Conservation (phyloP, 1,139 yeast species). For the Blastobotrys serpentis region DNA sequence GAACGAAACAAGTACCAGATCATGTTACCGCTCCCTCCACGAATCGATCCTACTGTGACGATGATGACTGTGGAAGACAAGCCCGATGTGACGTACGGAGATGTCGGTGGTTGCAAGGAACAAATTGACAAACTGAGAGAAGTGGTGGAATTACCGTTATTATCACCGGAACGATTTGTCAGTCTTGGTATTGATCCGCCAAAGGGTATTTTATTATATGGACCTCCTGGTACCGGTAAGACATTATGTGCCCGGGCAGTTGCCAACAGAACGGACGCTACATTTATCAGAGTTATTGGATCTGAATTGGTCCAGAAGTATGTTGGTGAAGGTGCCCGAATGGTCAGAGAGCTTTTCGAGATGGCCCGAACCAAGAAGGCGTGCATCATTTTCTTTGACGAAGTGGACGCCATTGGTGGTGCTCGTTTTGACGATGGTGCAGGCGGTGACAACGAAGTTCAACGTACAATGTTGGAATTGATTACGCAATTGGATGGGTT, state of each 20-base stretch:
- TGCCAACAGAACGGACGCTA: constrained; percentile 97
- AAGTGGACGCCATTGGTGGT: constrained; percentile 97
- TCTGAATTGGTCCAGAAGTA: constrained; percentile 96
- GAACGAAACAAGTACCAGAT: constrained; percentile 96
- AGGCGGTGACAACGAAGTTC: constrained; percentile 99
- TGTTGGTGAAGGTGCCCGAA: constrained; percentile 99
- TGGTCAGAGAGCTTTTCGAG: constrained; percentile 97
- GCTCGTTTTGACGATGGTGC: constrained; percentile 99
- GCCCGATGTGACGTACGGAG: constrained; percentile 81
- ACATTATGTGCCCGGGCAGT: constrained; percentile 98
- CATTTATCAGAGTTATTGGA: constrained; percentile 95
- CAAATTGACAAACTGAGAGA: constrained; percentile 96
- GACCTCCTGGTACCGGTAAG: constrained; percentile 99
- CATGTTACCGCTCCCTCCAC: constrained; percentile 94
- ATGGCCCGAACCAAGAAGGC: constrained; percentile 99
- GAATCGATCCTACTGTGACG: constrained; percentile 97
- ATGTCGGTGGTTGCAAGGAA: constrained; percentile 97
- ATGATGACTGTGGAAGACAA: constrained; percentile 99
- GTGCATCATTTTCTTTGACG: constrained; percentile 93
- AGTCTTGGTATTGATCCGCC: constrained; percentile 98
- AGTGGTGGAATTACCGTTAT: constrained; percentile 91
- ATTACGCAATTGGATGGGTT: constrained; percentile 97
- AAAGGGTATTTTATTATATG: constrained; percentile 90
- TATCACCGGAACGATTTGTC: constrained; percentile 95
- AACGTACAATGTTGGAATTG: constrained; percentile 96